Conservation (phyloP, 2,329 filamentous ascomycete species). For the Byssothecium circinans region DNA sequence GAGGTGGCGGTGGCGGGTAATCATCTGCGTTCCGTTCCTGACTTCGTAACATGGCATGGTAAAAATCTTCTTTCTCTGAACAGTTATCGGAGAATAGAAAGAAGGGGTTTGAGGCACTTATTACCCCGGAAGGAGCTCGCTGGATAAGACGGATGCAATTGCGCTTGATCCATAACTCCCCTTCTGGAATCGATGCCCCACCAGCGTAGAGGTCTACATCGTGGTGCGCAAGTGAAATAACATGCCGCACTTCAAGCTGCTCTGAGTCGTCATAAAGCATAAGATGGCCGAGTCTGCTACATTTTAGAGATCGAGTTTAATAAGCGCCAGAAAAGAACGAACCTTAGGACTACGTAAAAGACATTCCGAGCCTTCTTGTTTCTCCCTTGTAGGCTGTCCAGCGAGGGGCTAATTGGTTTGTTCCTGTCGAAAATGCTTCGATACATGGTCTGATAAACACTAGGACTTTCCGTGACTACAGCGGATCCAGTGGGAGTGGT, state of each 20-base stretch:
- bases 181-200: conserved; percentile 76
- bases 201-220: conserved; percentile 83
- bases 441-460: conserved; percentile 98
- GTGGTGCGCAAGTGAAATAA: conserved; percentile 89
- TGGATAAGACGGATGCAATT: conserved; percentile 84
- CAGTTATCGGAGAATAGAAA: conserved; percentile 94
- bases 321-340: conserved; percentile 14
- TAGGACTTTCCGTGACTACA: conserved; percentile 78
- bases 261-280: conserved; percentile 98
- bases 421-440: conserved; percentile 85
- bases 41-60: conserved; percentile 85
- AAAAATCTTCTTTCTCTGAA: conserved; percentile 98
- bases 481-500: conserved; percentile 78
- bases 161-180: conserved; percentile 92
- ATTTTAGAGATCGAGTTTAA: not conserved
- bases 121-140: conserved; percentile 56
- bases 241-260: conserved; percentile 92
- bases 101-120: conserved; percentile 73
- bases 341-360: conserved; percentile 90
- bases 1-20: conserved; percentile 63
- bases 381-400: conserved; percentile 57
- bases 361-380: conserved; percentile 74
- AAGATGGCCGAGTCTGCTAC: conserved; percentile 69
- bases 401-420: conserved; percentile 59
- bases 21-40: conserved; percentile 67